Conservation (phyloP, 2,329 filamentous ascomycete genomes). For the Talaromyces verruculosus region DNA sequence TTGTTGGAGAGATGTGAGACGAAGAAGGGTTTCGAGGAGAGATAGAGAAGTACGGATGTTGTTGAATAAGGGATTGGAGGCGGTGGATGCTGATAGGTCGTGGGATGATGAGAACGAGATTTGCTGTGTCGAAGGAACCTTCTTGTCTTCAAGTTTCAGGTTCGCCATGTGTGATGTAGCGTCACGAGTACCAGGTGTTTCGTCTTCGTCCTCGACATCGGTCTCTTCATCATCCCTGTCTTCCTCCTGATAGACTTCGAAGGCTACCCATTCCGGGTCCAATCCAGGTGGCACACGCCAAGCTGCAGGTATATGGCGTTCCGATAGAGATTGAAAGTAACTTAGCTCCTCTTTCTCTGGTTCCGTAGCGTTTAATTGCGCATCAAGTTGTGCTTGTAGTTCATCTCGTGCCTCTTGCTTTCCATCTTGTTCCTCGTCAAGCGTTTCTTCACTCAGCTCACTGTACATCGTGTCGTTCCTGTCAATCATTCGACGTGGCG, state of each 20-base stretch:
- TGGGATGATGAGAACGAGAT: slow-evolving; percentile 29
- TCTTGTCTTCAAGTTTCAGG: slow-evolving; percentile 42
- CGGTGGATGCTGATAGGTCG: slow-evolving; percentile 27
- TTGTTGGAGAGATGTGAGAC: slow-evolving; percentile 82
- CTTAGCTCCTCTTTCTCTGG: slow-evolving; percentile 15
- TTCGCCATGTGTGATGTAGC: slow-evolving; percentile 51
- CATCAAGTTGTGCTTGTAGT: slow-evolving; percentile 40
- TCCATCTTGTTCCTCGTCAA: slow-evolving; percentile 37
- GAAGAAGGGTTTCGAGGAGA: slow-evolving; percentile 82
- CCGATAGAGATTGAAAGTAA: slow-evolving; percentile 29
- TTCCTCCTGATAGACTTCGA: slow-evolving; percentile 75
- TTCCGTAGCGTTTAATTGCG: slow-evolving; percentile 34
- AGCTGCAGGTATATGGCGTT: slow-evolving; percentile 39
- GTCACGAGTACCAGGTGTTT: slow-evolving; percentile 23
- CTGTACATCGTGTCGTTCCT: slow-evolving; percentile 42
- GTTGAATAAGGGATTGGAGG: slow-evolving; percentile 52
- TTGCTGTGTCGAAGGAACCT: slow-evolving; percentile 21
- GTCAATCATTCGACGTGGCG: slow-evolving; percentile 60
- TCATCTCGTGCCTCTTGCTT: slow-evolving; percentile 34
- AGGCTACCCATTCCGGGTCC: slow-evolving; percentile 86
- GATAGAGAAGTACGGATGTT: slow-evolving; percentile 69
- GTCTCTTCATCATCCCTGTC: slow-evolving; percentile 55
- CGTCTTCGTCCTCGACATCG: slow-evolving; percentile 33
- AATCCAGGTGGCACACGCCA: slow-evolving; percentile 71
- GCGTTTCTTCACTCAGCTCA: slow-evolving; percentile 28